phyloP scores from a whole-genome alignment of 805 yeast genomes.

The Kluyveromyces starmeri region DNA sequence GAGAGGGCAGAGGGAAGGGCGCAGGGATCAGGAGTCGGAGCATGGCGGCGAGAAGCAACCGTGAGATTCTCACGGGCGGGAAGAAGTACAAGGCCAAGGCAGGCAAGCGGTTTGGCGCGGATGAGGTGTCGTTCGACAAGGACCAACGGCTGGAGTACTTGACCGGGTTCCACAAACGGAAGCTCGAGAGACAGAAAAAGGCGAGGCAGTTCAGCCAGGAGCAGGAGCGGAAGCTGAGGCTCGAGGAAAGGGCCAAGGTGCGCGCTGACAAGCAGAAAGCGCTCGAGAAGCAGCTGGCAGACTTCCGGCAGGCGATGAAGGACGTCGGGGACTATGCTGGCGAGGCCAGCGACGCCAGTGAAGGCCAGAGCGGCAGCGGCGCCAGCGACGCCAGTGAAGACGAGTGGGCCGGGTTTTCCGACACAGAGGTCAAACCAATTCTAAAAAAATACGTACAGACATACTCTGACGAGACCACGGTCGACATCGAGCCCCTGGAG shows the following conservation, averaged over 20 bases:
- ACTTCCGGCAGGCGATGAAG: constrained; percentile 25
- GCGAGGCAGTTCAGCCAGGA: constrained; percentile 73
- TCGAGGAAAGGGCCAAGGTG: constrained; percentile 63
- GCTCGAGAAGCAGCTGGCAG: constrained; percentile 46
- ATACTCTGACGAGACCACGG: constrained; percentile 34
- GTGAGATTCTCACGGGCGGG: constrained; percentile 86
- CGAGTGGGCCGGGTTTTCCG: constrained; percentile 35
- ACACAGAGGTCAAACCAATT: constrained; percentile 27
- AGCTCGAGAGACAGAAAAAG: constrained; percentile 76
- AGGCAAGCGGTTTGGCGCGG: constrained; percentile 58
- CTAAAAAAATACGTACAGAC: constrained; percentile 23
- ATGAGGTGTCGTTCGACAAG: constrained; percentile 77
- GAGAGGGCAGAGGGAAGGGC: too few relatives aligned
- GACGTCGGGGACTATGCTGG: constrained; percentile 21
- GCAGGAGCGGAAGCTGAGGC: constrained; percentile 59
- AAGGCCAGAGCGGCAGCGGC: constrained; percentile 12
- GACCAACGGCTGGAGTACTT: constrained; percentile 72
- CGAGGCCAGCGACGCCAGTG: constrained; percentile 16
- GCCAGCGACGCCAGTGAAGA: constrained; percentile 18
- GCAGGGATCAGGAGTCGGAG: too few relatives aligned
- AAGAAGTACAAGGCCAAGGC: constrained; percentile 66
- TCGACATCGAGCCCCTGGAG: constrained; percentile 41
- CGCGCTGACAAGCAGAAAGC: constrained; percentile 59
- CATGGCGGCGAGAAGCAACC: constrained; percentile 38
- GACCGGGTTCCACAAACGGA: constrained; percentile 94